These are phyloP conservation scores for Cupressus sempervirens DNA, from an alignment of 75 land plant species.

Conservation along the genomic window DNA sequence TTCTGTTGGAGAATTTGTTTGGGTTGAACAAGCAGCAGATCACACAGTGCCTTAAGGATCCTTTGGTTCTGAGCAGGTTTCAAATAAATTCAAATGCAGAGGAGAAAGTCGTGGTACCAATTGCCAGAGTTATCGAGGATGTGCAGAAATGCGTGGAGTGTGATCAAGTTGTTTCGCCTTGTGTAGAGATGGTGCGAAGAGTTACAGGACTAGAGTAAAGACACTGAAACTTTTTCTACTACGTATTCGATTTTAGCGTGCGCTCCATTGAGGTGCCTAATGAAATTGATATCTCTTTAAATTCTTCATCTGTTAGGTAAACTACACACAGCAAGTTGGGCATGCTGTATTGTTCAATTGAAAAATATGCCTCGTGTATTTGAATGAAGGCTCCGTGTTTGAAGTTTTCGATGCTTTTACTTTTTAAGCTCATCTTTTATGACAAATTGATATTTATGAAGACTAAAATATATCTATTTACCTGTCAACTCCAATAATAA, in stretches of 20 bases:
- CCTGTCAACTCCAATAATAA: background rate
- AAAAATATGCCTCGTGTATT: too few relatives aligned
- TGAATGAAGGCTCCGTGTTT: too few relatives aligned
- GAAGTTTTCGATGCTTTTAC: background rate
- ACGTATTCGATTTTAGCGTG: background rate
- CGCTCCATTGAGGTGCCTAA: background rate
- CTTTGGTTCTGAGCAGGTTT: slow-evolving; percentile 16
- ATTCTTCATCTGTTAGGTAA: background rate
- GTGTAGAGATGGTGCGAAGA: slow-evolving; percentile 35
- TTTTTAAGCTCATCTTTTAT: background rate
- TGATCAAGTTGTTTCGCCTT: slow-evolving; percentile 34
- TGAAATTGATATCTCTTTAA: background rate
- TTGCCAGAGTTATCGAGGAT: slow-evolving; percentile 23
- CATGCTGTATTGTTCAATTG: background rate
- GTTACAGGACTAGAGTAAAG: slow-evolving; percentile 44
- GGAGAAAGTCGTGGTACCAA: slow-evolving; percentile 3
- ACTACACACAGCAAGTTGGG: background rate
- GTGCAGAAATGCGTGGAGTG: slow-evolving; percentile 32
- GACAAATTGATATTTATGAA: background rate
- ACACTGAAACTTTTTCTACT: background rate
- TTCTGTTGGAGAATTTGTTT: slow-evolving; percentile 31
- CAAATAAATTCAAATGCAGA: background rate
- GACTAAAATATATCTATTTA: background rate
- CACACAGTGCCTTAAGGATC: slow-evolving; percentile 29
- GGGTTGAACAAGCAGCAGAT: slow-evolving; percentile 34